These are phyloP conservation scores for Kwoniella sp. DNA, from an alignment of 768 basidiomycete species.

Conservation along the genomic window DNA sequence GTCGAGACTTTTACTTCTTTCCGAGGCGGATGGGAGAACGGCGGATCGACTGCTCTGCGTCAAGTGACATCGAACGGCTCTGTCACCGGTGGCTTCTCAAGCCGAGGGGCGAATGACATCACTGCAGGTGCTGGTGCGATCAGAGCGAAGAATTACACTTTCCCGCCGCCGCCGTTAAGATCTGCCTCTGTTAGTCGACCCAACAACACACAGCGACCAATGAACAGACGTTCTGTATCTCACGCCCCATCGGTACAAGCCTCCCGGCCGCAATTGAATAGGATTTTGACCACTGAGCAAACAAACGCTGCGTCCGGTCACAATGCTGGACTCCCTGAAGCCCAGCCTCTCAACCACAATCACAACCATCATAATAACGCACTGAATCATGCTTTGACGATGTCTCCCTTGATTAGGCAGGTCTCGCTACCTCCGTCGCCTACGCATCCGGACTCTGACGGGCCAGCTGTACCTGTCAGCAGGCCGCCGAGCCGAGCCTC, in stretches of 20 bases:
- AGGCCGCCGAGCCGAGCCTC: conserved; percentile 12
- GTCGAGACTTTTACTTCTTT: conserved; percentile 11
- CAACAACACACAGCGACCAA: background rate
- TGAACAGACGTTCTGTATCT: conserved; percentile 10
- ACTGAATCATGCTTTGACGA: background rate
- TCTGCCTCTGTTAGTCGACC: conserved; percentile 13
- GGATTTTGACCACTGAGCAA: conserved; percentile 2
- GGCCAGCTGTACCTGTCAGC: background rate
- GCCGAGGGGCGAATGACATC: background rate
- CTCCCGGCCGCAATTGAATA: conserved; percentile 4
- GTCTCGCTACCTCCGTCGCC: conserved; percentile 24
- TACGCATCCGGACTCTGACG: background rate
- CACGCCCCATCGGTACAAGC: conserved; percentile 9
- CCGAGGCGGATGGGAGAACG: conserved; percentile 9
- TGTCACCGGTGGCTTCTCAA: background rate
- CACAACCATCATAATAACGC: too few species aligned
- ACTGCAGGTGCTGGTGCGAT: background rate
- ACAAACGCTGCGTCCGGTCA: too few species aligned
- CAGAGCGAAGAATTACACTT: conserved; percentile 7
- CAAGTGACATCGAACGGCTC: conserved; percentile 3
- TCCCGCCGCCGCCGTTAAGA: conserved; percentile 2
- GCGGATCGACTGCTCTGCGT: conserved; percentile 6
- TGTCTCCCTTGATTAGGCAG: conserved; percentile 25
- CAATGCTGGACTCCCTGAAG: too few species aligned
- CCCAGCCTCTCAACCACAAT: too few species aligned